Percentiles rank a stretch among this genome's conserved stretches.
Evolutionary conservation across 371 early-diverging fungal genomes (phyloP).

Genomic region (Mortierella sp.): DNA sequence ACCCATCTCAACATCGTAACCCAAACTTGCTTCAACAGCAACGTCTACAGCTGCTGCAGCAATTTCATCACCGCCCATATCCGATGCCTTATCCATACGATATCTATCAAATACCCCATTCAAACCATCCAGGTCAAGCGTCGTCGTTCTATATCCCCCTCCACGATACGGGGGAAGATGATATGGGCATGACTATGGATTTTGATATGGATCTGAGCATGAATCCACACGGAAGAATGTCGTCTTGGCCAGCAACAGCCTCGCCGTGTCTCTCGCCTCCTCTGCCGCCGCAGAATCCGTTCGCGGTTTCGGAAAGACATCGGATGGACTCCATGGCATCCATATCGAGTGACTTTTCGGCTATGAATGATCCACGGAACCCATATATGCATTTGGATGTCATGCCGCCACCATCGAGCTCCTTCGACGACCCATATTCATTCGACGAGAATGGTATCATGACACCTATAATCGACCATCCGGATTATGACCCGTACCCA

Average conservation of each 20-base stretch:
- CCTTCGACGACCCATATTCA: slow-evolving; percentile 34
- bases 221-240: slow-evolving; percentile 22
- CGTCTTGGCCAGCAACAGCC: slow-evolving; percentile 17
- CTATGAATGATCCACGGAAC: slow-evolving; percentile 16
- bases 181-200: slow-evolving; percentile 47
- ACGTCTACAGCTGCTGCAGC: slow-evolving; percentile 20
- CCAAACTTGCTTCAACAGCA: slow-evolving; percentile 10
- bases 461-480: slow-evolving; percentile 27
- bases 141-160: slow-evolving; percentile 51
- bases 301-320: slow-evolving; percentile 17
- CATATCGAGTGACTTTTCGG: slow-evolving; percentile 28
- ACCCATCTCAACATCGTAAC: slow-evolving; percentile 19
- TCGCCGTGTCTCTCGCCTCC: slow-evolving; percentile 23
- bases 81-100: slow-evolving; percentile 23
- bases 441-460: slow-evolving; percentile 34
- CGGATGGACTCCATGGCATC: slow-evolving; percentile 43
- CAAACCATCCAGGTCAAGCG: slow-evolving; percentile 14
- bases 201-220: slow-evolving; percentile 43
- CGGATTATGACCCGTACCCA: slow-evolving; percentile 2
- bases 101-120: slow-evolving; percentile 20
- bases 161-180: slow-evolving; percentile 40
- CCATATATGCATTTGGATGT: slow-evolving; percentile 32
- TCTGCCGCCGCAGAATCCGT: slow-evolving; percentile 18
- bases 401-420: slow-evolving; percentile 5
- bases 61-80: slow-evolving; percentile 17